These are phyloP conservation scores for Fusarium musae DNA, from an alignment of 2,329 filamentous ascomycete genomes.

Conservation along the genomic window DNA sequence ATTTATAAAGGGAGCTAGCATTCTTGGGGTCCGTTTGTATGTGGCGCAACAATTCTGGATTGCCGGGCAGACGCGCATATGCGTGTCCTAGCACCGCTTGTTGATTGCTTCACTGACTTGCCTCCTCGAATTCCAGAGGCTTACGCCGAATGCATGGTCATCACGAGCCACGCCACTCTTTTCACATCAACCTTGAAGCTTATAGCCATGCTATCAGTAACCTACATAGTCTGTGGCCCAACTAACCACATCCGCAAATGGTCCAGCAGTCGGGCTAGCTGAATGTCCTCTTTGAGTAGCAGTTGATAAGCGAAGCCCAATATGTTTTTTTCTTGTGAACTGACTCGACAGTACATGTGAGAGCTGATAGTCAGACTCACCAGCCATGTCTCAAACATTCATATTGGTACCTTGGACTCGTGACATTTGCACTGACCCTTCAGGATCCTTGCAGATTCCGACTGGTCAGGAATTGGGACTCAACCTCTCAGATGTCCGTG, in stretches of 20 bases:
- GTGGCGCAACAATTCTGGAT: slow-evolving; percentile 21
- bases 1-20: slow-evolving; percentile 23
- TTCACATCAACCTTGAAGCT: neutral
- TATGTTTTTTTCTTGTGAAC: neutral
- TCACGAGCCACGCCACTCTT: slow-evolving; percentile 35
- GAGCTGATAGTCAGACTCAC: slow-evolving; percentile 22
- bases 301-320: slow-evolving; percentile 7
- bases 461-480: slow-evolving; percentile 32
- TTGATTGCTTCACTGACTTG: slow-evolving; percentile 29
- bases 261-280: neutral
- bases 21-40: slow-evolving; percentile 21
- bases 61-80: slow-evolving; percentile 13
- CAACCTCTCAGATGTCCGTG: slow-evolving; percentile 17
- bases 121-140: slow-evolving; percentile 37
- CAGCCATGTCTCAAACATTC: slow-evolving; percentile 32
- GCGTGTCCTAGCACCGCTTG: slow-evolving; percentile 23
- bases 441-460: slow-evolving; percentile 29
- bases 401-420: slow-evolving; percentile 15
- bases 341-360: slow-evolving; percentile 18
- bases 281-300: slow-evolving; percentile 1
- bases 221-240: neutral
- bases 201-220: neutral
- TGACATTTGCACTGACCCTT: slow-evolving; percentile 28
- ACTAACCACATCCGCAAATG: neutral
- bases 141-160: slow-evolving; percentile 14